A percentile compares a stretch with the other conserved stretches of the same genome.
Evolutionary conservation across 2,329 filamentous ascomycete species (phyloP).

Genomic region (Aspergillus sp.): DNA sequence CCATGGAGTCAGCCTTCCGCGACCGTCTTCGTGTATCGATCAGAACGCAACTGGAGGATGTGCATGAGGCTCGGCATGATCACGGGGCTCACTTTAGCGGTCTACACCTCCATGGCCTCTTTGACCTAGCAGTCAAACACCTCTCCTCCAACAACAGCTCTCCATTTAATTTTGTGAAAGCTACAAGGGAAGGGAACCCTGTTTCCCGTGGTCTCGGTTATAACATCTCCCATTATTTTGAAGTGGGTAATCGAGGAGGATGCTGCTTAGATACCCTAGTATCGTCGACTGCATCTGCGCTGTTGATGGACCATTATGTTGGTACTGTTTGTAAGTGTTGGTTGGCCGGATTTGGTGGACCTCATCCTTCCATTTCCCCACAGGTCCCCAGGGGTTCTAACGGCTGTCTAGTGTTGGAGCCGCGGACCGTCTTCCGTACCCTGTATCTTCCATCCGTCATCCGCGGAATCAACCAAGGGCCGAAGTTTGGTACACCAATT

Average conservation of each 20-base stretch:
- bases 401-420: conserved; percentile 1
- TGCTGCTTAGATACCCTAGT: background rate
- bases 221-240: conserved; percentile 1
- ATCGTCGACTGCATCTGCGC: background rate
- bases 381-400: background rate
- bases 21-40: conserved; percentile 1
- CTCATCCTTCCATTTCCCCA: background rate
- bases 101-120: background rate
- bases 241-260: background rate
- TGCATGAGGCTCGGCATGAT: background rate
- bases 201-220: background rate
- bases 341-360: background rate
- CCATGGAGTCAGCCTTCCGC: background rate
- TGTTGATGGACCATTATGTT: conserved; percentile 3
- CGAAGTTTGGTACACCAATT: background rate
- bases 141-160: background rate
- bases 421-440: conserved; percentile 1
- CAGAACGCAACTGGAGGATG: background rate
- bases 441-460: conserved; percentile 4
- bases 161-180: conserved; percentile 1
- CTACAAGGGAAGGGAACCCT: background rate
- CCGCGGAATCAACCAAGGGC: background rate
- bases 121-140: background rate
- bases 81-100: background rate
- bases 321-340: background rate